Base-by-base conservation (phyloP, 305 asterid species). In the Galium porrigens region DNA sequence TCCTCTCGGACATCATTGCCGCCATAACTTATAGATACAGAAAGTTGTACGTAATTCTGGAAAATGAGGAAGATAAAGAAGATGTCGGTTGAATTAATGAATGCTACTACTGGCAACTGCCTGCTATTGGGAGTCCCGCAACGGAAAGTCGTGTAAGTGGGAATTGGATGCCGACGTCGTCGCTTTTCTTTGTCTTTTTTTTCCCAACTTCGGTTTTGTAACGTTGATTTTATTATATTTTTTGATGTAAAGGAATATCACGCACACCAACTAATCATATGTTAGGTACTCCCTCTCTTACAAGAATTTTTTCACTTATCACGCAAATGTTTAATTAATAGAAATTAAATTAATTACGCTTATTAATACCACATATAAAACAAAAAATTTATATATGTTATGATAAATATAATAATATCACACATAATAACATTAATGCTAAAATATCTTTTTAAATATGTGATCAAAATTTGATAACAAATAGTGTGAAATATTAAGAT, bases 1-100 rank as follows among this genome's bases (percentile, higher is more conserved):
- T 73, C 68, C 82, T 84, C 79, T 78, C 89, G 53, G 91, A 73
- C 11, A 72, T 86, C 54, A 77, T 74, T 52, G 82, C 85, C 37
- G 89, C 84, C 95, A 85, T 86, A 36, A 53, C 63, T 36, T 17
- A 0, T 5, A 44, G 12, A 64, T 4, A 51, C 1, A 20, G 9
- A 65, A 4, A 52, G 14, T 0, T 30, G 18, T 3, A n/a, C 12
- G 17, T 22, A 22, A 1, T 53, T 22, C 17, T 6, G 20, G 54
- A 17, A 18, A 29, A n/a, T 14, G 66, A 67, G 61, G 25, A 42
- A 22, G 3, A 27, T 52, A 34, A 7, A 3, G 15, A 3, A 63
- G 39, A 12, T 57, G 69, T 70, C 65, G 74, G 74, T 70, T 39
- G 61, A 17, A 27, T 9, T 4, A 46, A 46, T 46, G 52, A 46